phyloP scores from a whole-genome alignment of 805 yeast genomes.

The Wickerhamiella occidentalis region DNA sequence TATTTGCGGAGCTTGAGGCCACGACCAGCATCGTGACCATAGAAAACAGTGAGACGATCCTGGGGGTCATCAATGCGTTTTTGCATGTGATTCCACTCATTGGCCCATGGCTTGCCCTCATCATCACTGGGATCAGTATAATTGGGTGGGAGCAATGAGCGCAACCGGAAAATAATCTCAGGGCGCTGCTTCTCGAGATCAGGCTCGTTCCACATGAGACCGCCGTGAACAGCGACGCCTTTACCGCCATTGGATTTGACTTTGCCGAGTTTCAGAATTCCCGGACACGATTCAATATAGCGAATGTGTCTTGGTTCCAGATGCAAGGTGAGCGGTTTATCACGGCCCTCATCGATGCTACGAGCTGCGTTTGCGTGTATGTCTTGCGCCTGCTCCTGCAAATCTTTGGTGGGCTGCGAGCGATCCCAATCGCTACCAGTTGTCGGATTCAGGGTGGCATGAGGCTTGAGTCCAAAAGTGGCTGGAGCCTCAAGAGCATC shows the following conservation, averaged over 20 bases:
- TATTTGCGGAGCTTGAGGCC: constrained; percentile 56
- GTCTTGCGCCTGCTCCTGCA: no score
- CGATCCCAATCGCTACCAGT: constrained; percentile 11
- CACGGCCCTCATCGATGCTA: constrained; percentile 19
- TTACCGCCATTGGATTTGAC: constrained; percentile 32
- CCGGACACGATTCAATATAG: constrained; percentile 50
- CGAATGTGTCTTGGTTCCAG: constrained; percentile 48
- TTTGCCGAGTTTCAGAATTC: constrained; percentile 49
- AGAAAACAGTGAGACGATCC: constrained; percentile 40
- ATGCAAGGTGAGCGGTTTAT: constrained; percentile 39
- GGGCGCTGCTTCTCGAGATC: constrained; percentile 47
- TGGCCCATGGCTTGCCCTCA: constrained; percentile 43
- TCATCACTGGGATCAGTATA: constrained; percentile 42
- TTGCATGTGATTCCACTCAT: constrained; percentile 41
- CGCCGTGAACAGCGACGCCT: constrained; percentile 71
- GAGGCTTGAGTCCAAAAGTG: constrained; percentile 17
- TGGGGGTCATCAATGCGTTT: constrained; percentile 16
- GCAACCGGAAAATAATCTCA: constrained; percentile 51
- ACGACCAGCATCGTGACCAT: constrained; percentile 80
- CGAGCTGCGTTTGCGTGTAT: neutral
- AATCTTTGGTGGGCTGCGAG: constrained; percentile 3
- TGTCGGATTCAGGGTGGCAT: constrained; percentile 17
- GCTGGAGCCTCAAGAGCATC: constrained; percentile 16
- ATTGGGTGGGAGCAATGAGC: constrained; percentile 54
- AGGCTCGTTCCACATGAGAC: constrained; percentile 53